These are phyloP conservation scores for Pseudopediastrum boryanum DNA, from an alignment of 139 green algal genomes.

Conservation along the genomic window DNA sequence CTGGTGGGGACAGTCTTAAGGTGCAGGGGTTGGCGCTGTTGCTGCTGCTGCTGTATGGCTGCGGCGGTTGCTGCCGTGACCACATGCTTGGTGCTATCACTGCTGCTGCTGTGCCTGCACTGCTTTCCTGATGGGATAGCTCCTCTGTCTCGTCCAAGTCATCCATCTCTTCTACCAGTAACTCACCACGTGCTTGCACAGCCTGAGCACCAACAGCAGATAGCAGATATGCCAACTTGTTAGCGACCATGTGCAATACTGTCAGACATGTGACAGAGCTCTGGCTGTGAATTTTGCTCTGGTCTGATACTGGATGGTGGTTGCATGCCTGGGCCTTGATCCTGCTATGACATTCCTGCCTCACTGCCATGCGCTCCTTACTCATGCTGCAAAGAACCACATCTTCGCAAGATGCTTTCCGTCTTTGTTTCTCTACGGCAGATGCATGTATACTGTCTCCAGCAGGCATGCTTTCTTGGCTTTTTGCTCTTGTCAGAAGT, in stretches of 20 bases:
- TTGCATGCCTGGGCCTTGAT: neutral
- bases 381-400: neutral
- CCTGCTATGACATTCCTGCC: neutral
- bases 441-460: neutral
- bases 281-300: too few relatives aligned
- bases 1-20: constrained; percentile 5
- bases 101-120: constrained; percentile 3
- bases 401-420: neutral
- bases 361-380: neutral
- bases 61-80: neutral
- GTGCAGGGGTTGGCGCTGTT: neutral
- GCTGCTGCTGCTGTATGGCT: too few relatives aligned
- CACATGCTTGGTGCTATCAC: neutral
- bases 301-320: neutral
- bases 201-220: neutral
- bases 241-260: too few relatives aligned
- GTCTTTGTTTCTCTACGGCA: neutral
- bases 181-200: neutral
- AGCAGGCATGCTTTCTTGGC: neutral
- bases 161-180: constrained; percentile 14
- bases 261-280: too few relatives aligned
- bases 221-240: neutral
- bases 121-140: neutral
- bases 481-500: neutral
- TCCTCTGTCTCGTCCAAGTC: constrained; percentile 7